phyloP scores from a whole-genome alignment of 352 stramenopile species.

The Globisporangium carolinianum region DNA sequence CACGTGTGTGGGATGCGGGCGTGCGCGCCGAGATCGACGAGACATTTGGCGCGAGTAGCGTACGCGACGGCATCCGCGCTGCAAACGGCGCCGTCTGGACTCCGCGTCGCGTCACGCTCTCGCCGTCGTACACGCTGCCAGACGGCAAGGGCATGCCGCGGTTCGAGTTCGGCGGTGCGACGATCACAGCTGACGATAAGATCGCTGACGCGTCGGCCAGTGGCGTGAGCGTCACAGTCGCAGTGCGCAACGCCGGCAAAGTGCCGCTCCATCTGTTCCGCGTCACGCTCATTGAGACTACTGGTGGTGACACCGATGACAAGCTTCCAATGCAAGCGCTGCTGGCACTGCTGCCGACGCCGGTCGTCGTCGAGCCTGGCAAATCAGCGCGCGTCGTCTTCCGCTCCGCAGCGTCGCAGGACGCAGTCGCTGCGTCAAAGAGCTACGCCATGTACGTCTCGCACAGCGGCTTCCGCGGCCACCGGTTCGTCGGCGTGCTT shows the following conservation, averaged over 20 bases:
- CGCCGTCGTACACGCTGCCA: slow-evolving; percentile 27
- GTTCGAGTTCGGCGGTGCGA: slow-evolving; percentile 25
- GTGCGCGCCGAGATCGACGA: slow-evolving; percentile 19
- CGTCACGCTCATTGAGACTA: slow-evolving; percentile 17
- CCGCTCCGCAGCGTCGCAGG: slow-evolving; percentile 18
- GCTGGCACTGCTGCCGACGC: slow-evolving; percentile 25
- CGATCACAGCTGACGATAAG: slow-evolving; percentile 16
- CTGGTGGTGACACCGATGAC: neutral
- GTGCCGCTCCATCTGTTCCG: slow-evolving; percentile 44
- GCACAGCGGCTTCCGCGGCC: slow-evolving; percentile 46
- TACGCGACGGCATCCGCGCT: slow-evolving; percentile 10
- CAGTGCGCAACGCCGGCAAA: slow-evolving; percentile 25
- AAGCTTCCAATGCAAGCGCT: neutral
- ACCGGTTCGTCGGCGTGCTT: slow-evolving; percentile 41
- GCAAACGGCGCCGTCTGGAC: slow-evolving; percentile 17
- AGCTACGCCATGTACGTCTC: slow-evolving; percentile 53
- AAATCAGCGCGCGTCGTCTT: slow-evolving; percentile 21
- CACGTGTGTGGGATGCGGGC: slow-evolving; percentile 19
- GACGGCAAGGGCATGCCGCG: slow-evolving; percentile 32
- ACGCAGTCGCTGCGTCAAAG: slow-evolving; percentile 17
- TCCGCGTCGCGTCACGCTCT: slow-evolving; percentile 22
- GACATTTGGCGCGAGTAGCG: slow-evolving; percentile 1
- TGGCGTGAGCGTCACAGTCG: slow-evolving; percentile 19
- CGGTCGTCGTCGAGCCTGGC: slow-evolving; percentile 22
- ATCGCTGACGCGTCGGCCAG: slow-evolving; percentile 17